Conservation (phyloP, 345 rosid genomes). For the Eucalyptus guilfoylei region DNA sequence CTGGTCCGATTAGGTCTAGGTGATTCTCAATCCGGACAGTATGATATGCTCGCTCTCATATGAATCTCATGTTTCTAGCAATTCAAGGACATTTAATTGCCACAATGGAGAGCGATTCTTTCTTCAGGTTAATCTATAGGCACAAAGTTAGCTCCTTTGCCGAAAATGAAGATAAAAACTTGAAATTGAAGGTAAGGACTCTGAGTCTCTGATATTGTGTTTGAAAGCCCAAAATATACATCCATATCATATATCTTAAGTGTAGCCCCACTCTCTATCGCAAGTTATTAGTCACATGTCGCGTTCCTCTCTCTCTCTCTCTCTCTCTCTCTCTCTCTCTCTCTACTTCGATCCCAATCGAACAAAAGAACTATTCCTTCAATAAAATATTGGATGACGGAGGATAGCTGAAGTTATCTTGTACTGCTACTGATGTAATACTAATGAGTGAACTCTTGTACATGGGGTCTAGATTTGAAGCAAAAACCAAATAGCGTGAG, state of each 20-base stretch:
- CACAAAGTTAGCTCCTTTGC: not conserved
- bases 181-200: not conserved
- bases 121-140: not conserved
- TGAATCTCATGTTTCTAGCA: not conserved
- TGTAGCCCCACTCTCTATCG: not conserved
- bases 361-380: too few species aligned
- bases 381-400: too few species aligned
- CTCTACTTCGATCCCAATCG: too few species aligned
- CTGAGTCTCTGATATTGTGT: not conserved
- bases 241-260: not conserved
- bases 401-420: too few species aligned
- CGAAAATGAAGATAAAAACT: not conserved
- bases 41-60: too few species aligned
- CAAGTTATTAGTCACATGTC: not conserved
- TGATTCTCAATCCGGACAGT: too few species aligned
- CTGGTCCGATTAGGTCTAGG: too few species aligned
- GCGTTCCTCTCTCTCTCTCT: not conserved
- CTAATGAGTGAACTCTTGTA: too few species aligned
- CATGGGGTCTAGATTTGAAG: too few species aligned
- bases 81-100: not conserved
- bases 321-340: too few species aligned
- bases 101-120: not conserved
- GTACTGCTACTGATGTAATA: too few species aligned
- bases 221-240: not conserved
- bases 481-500: too few species aligned